A percentile compares a stretch with the other conserved stretches of the same genome.
Evolutionary conservation across 176 grass and related monocot genomes (phyloP).

Genomic region (Elaeis guineensis): DNA sequence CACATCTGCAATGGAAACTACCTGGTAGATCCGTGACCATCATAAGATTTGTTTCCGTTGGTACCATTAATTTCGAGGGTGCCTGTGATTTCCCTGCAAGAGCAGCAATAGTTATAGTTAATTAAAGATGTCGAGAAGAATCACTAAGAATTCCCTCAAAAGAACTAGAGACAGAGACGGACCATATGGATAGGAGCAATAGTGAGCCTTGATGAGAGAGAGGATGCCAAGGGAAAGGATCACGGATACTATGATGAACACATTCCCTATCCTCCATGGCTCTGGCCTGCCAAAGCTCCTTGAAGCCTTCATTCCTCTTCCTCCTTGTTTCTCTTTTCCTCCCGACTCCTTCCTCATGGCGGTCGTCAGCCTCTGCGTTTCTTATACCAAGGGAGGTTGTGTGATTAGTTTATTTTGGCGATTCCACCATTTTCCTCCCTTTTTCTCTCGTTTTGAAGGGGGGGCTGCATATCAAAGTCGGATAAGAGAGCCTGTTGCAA

Average conservation of each 20-base stretch:
- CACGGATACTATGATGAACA: slow-evolving; percentile 50
- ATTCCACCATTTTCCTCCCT: too few relatives aligned
- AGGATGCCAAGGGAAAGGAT: slow-evolving; percentile 51
- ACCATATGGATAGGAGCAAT: slow-evolving; percentile 36
- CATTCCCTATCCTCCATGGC: slow-evolving; percentile 47
- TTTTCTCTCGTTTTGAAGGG: too few relatives aligned
- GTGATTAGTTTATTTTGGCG: too few relatives aligned
- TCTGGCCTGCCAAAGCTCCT: slow-evolving; percentile 39
- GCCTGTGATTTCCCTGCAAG: slow-evolving; percentile 7
- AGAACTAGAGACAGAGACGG: not conserved
- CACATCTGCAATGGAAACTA: not conserved
- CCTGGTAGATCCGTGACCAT: not conserved
- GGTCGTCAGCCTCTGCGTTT: too few relatives aligned
- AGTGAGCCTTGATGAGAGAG: slow-evolving; percentile 42
- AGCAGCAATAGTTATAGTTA: not conserved
- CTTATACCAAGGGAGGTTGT: too few relatives aligned
- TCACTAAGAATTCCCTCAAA: not conserved
- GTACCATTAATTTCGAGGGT: not conserved
- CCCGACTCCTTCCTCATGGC: not conserved
- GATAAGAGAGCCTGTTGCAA: too few relatives aligned
- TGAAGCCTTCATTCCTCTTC: slow-evolving; percentile 39
- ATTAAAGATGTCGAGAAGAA: not conserved
- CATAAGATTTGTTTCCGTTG: not conserved
- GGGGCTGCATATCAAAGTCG: too few relatives aligned
- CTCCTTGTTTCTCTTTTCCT: not conserved